phyloP scores from a whole-genome alignment of 2,329 filamentous ascomycete genomes.

The Calonectria honghensis region DNA sequence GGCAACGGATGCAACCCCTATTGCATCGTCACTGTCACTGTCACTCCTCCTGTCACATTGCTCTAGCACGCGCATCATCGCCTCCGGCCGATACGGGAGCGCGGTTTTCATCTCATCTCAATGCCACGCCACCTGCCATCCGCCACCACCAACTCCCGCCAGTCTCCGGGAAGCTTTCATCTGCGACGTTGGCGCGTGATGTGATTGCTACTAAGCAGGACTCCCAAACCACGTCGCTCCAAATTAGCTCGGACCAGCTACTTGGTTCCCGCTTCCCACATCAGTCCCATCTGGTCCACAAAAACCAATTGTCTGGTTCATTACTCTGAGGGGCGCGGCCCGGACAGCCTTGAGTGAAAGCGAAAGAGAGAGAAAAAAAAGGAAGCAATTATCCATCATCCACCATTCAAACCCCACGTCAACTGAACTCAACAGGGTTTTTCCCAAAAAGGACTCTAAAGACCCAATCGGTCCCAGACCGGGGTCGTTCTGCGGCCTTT shows the following conservation, averaged over 20 bases:
- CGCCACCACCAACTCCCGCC: slow-evolving; percentile 14
- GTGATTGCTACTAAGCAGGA: slow-evolving; percentile 41
- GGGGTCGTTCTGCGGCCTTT: slow-evolving; percentile 15
- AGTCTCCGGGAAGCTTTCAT: slow-evolving; percentile 18
- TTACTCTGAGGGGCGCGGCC: slow-evolving; percentile 47
- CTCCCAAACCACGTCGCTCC: slow-evolving; percentile 35
- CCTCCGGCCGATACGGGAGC: slow-evolving; percentile 4
- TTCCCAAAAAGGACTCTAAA: slow-evolving; percentile 15
- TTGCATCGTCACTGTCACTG: slow-evolving; percentile 20
- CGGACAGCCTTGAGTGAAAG: slow-evolving; percentile 31
- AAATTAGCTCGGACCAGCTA: slow-evolving; percentile 37
- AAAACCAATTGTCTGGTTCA: slow-evolving; percentile 41
- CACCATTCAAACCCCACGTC: slow-evolving; percentile 35
- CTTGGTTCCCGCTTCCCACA: slow-evolving; percentile 44
- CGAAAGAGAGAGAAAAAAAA: slow-evolving; percentile 31
- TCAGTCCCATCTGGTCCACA: slow-evolving; percentile 35
- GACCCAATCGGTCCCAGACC: slow-evolving; percentile 25
- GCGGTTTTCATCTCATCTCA: slow-evolving; percentile 37
- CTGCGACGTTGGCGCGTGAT: slow-evolving; percentile 42
- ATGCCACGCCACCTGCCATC: slow-evolving; percentile 26
- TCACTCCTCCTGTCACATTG: slow-evolving; percentile 14
- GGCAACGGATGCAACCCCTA: slow-evolving; percentile 25
- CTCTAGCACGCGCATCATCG: background rate
- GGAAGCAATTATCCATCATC: slow-evolving; percentile 33
- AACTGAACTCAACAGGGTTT: background rate